Percentiles rank a stretch among this genome's conserved stretches.
phyloP scores from a whole-genome alignment of 345 rosid species.

The Camelina neglecta region DNA sequence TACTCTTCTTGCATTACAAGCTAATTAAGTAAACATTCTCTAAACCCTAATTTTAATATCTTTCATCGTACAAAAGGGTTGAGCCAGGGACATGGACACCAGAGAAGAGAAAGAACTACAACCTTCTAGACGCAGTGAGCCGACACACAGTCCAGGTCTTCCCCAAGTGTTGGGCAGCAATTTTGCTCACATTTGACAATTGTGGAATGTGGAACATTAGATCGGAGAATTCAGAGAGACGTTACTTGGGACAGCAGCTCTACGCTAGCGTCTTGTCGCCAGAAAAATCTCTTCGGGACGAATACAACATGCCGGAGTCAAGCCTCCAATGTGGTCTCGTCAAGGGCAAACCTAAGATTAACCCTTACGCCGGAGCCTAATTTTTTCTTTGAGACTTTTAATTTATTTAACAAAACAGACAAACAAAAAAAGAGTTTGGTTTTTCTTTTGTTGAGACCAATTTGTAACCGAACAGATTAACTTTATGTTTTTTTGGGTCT shows the following conservation, averaged over 20 bases:
- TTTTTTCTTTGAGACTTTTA: background rate
- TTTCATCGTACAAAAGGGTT: constrained; percentile 45
- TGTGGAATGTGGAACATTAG: constrained; percentile 95
- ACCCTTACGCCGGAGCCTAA: constrained; percentile 59
- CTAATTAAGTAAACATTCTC: background rate
- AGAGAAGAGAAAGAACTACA: constrained; percentile 78
- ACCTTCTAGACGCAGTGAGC: constrained; percentile 80
- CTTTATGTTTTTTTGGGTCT: constrained; percentile 31
- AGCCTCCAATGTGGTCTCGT: constrained; percentile 64
- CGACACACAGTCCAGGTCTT: constrained; percentile 77
- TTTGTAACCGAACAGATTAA: constrained; percentile 29
- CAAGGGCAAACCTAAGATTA: constrained; percentile 53
- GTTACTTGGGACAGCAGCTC: constrained; percentile 76
- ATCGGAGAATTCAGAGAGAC: constrained; percentile 64
- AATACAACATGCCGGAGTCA: constrained; percentile 77
- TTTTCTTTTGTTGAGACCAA: constrained; percentile 30
- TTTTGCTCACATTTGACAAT: constrained; percentile 77
- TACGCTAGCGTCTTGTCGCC: constrained; percentile 75
- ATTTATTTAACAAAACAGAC: background rate
- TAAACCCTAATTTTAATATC: constrained; percentile 1
- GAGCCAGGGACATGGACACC: constrained; percentile 88
- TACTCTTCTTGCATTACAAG: background rate
- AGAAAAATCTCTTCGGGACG: constrained; percentile 71
- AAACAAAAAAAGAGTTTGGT: constrained; percentile 21
- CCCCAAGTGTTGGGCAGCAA: constrained; percentile 90